Percentiles rank a stretch among this genome's conserved stretches.
Conservation (phyloP, 1,139 yeast species). For the Scheffersomyces stambukii region DNA sequence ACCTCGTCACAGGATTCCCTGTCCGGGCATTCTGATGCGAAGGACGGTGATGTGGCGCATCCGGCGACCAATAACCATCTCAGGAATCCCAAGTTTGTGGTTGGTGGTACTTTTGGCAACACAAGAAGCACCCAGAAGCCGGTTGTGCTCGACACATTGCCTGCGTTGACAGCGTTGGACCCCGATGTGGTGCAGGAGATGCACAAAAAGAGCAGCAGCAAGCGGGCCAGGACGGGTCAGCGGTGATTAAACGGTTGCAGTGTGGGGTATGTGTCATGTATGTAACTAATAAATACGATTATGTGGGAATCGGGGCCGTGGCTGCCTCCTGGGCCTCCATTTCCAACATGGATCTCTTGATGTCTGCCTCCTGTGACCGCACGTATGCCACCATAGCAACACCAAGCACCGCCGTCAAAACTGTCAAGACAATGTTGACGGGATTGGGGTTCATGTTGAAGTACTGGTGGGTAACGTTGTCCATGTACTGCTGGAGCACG, state of each 20-base stretch:
- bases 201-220: too few species aligned
- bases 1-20: constrained; percentile 10
- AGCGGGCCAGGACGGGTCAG: too few species aligned
- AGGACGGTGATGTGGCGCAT: too few species aligned
- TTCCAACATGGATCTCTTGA: constrained; percentile 53
- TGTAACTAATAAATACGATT: constrained; percentile 5
- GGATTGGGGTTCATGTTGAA: constrained; percentile 78
- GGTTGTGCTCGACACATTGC: too few species aligned
- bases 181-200: too few species aligned
- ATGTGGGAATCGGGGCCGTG: constrained; percentile 44
- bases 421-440: constrained; percentile 54
- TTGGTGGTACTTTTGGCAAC: too few species aligned
- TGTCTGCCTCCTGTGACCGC: constrained; percentile 44
- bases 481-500: constrained; percentile 66
- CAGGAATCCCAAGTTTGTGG: too few species aligned
- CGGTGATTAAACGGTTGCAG: too few species aligned
- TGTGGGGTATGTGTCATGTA: constrained; percentile 2
- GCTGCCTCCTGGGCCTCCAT: constrained; percentile 61
- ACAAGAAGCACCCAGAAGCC: too few species aligned
- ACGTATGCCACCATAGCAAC: constrained; percentile 49
- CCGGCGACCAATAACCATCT: too few species aligned
- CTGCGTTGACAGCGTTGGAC: too few species aligned
- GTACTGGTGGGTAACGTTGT: constrained; percentile 59
- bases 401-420: constrained; percentile 54
- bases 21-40: too few species aligned